phyloP scores from a whole-genome alignment of 2,329 filamentous ascomycete genomes.

The Xylariomycetidae sp. region DNA sequence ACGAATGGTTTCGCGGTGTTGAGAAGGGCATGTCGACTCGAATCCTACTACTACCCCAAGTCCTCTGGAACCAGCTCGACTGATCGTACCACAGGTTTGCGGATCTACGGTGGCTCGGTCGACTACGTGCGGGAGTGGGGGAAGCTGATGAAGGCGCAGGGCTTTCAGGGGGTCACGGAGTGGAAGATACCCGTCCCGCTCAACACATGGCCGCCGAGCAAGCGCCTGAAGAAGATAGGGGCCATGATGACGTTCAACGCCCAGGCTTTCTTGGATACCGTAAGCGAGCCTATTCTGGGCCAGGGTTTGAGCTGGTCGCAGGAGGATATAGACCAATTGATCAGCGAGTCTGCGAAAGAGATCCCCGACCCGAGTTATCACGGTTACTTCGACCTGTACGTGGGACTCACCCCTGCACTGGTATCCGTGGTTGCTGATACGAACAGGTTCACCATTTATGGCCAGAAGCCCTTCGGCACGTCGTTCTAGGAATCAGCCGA shows the following conservation, averaged over 20 bases:
- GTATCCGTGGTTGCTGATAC: too few relatives aligned
- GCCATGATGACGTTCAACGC: constrained; percentile 25
- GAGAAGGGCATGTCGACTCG: too few relatives aligned
- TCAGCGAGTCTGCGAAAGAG: constrained; percentile 19
- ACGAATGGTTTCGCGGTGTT: not conserved
- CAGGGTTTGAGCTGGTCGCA: constrained; percentile 18
- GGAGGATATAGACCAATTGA: constrained; percentile 11
- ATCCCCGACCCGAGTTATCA: too few relatives aligned
- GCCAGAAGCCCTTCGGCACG: too few relatives aligned
- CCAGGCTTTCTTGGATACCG: constrained; percentile 18
- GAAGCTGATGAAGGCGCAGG: constrained; percentile 7
- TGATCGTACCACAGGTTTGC: too few relatives aligned
- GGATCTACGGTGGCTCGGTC: not conserved
- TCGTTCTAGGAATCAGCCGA: too few relatives aligned
- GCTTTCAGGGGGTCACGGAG: constrained; percentile 15
- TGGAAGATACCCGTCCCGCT: constrained; percentile 20
- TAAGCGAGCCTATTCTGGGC: constrained; percentile 18
- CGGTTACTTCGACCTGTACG: too few relatives aligned
- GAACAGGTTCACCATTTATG: too few relatives aligned
- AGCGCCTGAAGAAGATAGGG: constrained; percentile 22
- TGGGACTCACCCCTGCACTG: too few relatives aligned
- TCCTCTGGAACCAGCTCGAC: too few relatives aligned
- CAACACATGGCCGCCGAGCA: constrained; percentile 27
- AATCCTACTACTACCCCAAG: too few relatives aligned
- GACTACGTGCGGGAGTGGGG: not conserved